Conservation (phyloP, 257 asterid genomes). For the Fraxinus pennsylvanica region DNA sequence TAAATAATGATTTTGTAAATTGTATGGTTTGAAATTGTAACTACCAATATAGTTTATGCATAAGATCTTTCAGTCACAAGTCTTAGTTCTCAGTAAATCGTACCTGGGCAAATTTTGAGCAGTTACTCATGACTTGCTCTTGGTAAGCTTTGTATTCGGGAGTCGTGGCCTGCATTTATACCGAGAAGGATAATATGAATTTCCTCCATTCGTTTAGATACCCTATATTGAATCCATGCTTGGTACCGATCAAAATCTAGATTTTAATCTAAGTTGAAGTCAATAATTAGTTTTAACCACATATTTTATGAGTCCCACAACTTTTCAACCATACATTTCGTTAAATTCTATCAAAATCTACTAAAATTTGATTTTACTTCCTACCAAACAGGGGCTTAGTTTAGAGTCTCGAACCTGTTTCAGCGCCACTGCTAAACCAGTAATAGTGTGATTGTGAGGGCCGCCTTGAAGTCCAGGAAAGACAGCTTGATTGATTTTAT, state of each 20-base stretch:
- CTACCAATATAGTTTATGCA: too few species aligned
- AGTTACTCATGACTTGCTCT: constrained; percentile 3
- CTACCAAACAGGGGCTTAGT: too few species aligned
- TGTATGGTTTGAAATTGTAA: too few species aligned
- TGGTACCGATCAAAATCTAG: too few species aligned
- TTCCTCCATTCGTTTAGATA: not conserved
- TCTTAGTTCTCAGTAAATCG: not conserved
- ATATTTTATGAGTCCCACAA: too few species aligned
- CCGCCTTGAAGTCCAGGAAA: constrained; percentile 99
- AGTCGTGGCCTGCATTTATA: not conserved
- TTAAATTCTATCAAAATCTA: too few species aligned
- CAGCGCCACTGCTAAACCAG: constrained; percentile 93
- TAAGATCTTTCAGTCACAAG: not conserved
- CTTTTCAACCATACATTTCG: too few species aligned
- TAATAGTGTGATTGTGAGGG: constrained; percentile 95
- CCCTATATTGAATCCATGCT: not conserved
- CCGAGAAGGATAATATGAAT: not conserved
- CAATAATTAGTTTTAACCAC: too few species aligned
- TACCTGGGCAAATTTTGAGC: constrained; percentile 72
- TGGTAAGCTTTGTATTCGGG: not conserved
- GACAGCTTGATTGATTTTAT: constrained; percentile 93
- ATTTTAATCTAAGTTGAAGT: too few species aligned
- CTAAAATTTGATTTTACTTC: too few species aligned
- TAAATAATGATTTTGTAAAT: too few species aligned
- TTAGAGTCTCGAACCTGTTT: constrained; percentile 60